phyloP scores from a whole-genome alignment of 2,329 filamentous ascomycete species.

The Cladosporium sp. region DNA sequence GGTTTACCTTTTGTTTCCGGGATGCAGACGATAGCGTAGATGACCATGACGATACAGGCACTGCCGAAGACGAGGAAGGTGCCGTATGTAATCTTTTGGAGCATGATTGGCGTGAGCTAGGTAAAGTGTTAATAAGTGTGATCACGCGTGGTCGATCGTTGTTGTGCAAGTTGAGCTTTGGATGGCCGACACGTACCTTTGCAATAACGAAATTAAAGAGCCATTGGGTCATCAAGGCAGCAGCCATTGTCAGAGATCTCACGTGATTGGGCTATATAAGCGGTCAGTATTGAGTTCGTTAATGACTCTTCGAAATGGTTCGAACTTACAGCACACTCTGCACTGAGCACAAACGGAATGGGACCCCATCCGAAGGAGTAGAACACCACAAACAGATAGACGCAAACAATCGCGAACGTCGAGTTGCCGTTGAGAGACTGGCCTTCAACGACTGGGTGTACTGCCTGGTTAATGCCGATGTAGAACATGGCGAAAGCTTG shows the following conservation, averaged over 20 bases:
- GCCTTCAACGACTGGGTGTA: constrained; percentile 47
- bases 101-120: constrained; percentile 38
- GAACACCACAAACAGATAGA: constrained; percentile 47
- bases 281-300: background rate
- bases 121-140: constrained; percentile 9
- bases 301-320: too few relatives aligned
- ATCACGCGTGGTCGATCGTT: background rate
- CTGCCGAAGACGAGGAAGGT: constrained; percentile 39
- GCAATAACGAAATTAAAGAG: constrained; percentile 36
- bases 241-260: constrained; percentile 41
- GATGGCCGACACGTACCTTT: constrained; percentile 17
- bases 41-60: constrained; percentile 39
- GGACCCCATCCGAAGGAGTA: constrained; percentile 46
- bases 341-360: constrained; percentile 41
- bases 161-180: background rate
- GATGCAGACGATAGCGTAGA: constrained; percentile 40
- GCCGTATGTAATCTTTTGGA: constrained; percentile 40
- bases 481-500: constrained; percentile 44
- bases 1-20: constrained; percentile 38
- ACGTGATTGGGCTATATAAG: constrained; percentile 27
- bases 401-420: constrained; percentile 49
- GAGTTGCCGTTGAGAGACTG: constrained; percentile 49
- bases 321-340: constrained; percentile 26
- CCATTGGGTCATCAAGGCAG: constrained; percentile 45
- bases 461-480: constrained; percentile 31